Conservation (phyloP, 805 yeast genomes). For the Candida parachauliodes region DNA sequence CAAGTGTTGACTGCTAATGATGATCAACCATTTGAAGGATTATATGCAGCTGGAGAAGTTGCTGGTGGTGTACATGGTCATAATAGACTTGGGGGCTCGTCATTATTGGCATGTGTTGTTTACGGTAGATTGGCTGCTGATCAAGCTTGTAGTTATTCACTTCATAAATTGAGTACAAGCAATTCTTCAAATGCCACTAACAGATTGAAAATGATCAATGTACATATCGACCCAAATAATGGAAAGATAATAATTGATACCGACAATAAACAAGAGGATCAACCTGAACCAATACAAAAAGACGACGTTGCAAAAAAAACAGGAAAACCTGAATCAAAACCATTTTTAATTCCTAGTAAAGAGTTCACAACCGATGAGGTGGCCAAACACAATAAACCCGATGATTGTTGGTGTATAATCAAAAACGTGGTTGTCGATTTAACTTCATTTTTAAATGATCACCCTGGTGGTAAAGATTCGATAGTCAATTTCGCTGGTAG, state of each 20-base stretch:
- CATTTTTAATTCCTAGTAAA: constrained; percentile 42
- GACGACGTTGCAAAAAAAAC: constrained; percentile 1
- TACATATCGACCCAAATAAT: constrained; percentile 41
- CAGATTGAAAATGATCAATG: constrained; percentile 40
- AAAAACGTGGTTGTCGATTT: constrained; percentile 50
- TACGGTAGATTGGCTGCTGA: constrained; percentile 44
- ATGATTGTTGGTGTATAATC: constrained; percentile 53
- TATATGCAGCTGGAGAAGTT: constrained; percentile 43
- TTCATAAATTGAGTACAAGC: constrained; percentile 25
- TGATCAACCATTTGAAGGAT: constrained; percentile 27
- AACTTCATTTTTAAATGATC: constrained; percentile 41
- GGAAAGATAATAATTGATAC: constrained; percentile 35
- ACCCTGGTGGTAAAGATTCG: constrained; percentile 63
- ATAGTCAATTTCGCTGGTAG: constrained; percentile 45
- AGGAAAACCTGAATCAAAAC: constrained; percentile 9
- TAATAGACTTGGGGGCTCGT: constrained; percentile 42
- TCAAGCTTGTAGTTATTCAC: constrained; percentile 31
- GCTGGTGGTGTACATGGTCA: constrained; percentile 48
- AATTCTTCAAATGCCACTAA: constrained; percentile 20
- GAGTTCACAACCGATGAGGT: constrained; percentile 48
- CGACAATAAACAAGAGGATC: constrained; percentile 12
- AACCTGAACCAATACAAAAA: constrained; percentile 3
- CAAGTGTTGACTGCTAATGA: constrained; percentile 35
- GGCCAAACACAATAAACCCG: constrained; percentile 41
- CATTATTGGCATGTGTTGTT: constrained; percentile 43